phyloP scores from a whole-genome alignment of 371 early-diverging fungal genomes.

The Mortierella sp. region DNA sequence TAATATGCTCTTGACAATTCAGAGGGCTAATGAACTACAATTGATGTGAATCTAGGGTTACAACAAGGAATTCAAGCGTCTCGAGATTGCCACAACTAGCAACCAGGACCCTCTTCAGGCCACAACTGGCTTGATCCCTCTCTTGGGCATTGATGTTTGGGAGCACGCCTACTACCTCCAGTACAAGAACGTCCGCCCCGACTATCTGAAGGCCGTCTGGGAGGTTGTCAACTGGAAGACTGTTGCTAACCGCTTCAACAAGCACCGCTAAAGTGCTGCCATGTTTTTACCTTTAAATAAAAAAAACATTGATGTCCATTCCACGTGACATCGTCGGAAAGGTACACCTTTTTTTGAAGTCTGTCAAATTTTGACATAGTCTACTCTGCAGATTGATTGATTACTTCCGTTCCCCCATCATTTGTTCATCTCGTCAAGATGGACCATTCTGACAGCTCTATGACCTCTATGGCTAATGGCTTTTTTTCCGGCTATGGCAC shows the following conservation, averaged over 20 bases:
- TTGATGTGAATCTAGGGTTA: constrained; percentile 69
- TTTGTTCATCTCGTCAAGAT: constrained; percentile 8
- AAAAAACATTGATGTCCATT: neutral
- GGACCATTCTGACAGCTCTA: constrained; percentile 19
- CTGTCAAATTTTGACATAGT: constrained; percentile 8
- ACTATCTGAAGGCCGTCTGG: constrained; percentile 97
- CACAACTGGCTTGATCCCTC: constrained; percentile 75
- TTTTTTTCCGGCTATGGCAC: constrained; percentile 37
- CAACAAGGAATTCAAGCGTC: constrained; percentile 80
- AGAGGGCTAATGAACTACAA: neutral
- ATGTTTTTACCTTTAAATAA: neutral
- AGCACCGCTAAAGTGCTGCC: constrained; percentile 16
- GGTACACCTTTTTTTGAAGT: constrained; percentile 1
- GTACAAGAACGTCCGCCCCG: constrained; percentile 97
- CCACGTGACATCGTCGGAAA: neutral
- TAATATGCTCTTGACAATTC: neutral
- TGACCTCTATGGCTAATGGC: constrained; percentile 11
- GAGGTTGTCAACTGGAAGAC: constrained; percentile 98
- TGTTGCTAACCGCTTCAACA: constrained; percentile 85
- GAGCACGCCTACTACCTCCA: constrained; percentile 99
- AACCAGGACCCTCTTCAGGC: constrained; percentile 93
- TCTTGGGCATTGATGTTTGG: constrained; percentile 98
- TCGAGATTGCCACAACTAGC: constrained; percentile 91
- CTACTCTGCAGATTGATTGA: neutral
- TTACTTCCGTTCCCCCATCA: neutral